These are phyloP conservation scores for Saccharum officinarum DNA, from an alignment of 176 grass and related monocot genomes.

Conservation along the genomic window DNA sequence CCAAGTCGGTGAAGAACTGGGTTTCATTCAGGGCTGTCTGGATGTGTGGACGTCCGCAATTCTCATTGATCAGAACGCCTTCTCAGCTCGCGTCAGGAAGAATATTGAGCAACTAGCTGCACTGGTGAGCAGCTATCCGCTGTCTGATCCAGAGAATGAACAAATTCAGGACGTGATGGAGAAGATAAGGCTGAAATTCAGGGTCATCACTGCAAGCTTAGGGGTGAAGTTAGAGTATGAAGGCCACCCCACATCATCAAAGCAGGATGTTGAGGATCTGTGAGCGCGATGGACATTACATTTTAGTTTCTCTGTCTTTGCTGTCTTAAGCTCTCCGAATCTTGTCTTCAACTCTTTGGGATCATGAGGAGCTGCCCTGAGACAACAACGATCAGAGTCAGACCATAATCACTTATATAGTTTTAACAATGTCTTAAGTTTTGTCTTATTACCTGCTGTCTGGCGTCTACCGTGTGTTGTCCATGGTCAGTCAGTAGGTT, in stretches of 20 bases:
- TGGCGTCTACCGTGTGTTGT: not conserved
- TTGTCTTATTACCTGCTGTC: not conserved
- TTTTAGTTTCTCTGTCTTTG: not conserved
- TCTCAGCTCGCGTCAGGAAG: conserved; percentile 61
- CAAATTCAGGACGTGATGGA: conserved; percentile 61
- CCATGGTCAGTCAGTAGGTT: not conserved
- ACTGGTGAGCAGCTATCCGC: conserved; percentile 53
- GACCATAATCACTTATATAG: not conserved
- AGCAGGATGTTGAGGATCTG: conserved; percentile 51
- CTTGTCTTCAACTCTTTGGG: not conserved
- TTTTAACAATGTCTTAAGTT: not conserved
- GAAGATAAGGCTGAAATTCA: conserved; percentile 72
- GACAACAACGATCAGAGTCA: not conserved
- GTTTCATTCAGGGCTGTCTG: conserved; percentile 76
- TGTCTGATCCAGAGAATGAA: conserved; percentile 66
- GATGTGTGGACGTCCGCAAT: conserved; percentile 64
- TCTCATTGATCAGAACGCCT: conserved; percentile 44
- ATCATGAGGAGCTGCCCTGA: not conserved
- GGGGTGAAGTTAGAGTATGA: conserved; percentile 69
- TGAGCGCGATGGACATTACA: not conserved
- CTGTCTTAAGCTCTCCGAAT: not conserved
- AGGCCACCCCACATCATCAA: conserved; percentile 42
- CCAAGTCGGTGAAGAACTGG: conserved; percentile 73
- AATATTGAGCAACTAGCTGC: conserved; percentile 59
- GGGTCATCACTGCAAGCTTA: conserved; percentile 63